phyloP scores from a whole-genome alignment of 192 early-diverging fungal genomes.

The Chytriomyces sp. region DNA sequence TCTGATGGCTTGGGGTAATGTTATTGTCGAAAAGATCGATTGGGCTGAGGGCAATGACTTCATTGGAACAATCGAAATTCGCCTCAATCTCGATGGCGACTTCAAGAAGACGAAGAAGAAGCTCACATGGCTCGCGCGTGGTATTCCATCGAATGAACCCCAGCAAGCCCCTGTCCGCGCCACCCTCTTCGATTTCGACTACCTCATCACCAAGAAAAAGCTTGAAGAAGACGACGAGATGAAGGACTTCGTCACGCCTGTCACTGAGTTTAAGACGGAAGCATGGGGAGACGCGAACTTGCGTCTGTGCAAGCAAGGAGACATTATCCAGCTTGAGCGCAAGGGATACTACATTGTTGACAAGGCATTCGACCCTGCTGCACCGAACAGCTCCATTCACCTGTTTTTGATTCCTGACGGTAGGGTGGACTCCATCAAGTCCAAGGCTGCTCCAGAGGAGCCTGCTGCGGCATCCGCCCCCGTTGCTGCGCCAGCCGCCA shows the following conservation, averaged over 20 bases:
- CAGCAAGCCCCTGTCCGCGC: constrained; percentile 68
- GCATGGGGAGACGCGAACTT: constrained; percentile 58
- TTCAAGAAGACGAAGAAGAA: constrained; percentile 99
- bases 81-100: constrained; percentile 89
- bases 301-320: constrained; percentile 54
- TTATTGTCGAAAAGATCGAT: constrained; percentile 78
- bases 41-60: constrained; percentile 52
- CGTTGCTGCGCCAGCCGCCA: constrained; percentile 16
- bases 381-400: constrained; percentile 59
- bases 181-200: constrained; percentile 90
- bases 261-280: constrained; percentile 76
- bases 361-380: constrained; percentile 51
- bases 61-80: constrained; percentile 68
- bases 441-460: constrained; percentile 45
- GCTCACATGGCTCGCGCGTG: constrained; percentile 87
- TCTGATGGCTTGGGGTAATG: constrained; percentile 99
- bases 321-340: constrained; percentile 97
- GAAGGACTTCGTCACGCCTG: constrained; percentile 80
- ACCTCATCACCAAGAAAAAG: constrained; percentile 98
- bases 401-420: constrained; percentile 95
- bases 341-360: constrained; percentile 96
- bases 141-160: constrained; percentile 49
- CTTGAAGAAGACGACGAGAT: constrained; percentile 90
- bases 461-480: constrained; percentile 10
- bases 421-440: constrained; percentile 64